These are phyloP conservation scores for Vigna nakashimae DNA, from an alignment of 306 rosid species.

Conservation along the genomic window DNA sequence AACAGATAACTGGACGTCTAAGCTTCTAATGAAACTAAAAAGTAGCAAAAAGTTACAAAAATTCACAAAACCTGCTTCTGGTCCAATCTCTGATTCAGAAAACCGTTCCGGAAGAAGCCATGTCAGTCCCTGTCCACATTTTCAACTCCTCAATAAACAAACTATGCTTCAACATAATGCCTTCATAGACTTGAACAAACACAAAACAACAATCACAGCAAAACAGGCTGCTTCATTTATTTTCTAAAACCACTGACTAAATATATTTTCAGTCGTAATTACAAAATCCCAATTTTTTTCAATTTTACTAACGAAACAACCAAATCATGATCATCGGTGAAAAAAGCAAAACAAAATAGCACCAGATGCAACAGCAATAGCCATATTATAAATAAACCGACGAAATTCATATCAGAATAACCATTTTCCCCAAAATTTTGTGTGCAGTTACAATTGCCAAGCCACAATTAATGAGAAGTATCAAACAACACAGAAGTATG, in stretches of 20 bases:
- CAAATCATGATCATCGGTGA: not conserved
- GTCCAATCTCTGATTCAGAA: conserved; percentile 96
- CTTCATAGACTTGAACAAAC: conserved; percentile 23
- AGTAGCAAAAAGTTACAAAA: conserved; percentile 80
- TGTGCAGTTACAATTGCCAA: conserved; percentile 14
- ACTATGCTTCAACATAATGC: conserved; percentile 31
- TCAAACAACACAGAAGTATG: conserved; percentile 17
- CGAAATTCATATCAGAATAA: conserved; percentile 12
- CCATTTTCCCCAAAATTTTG: conserved; percentile 1
- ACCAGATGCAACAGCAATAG: conserved; percentile 1
- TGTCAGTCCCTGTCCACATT: conserved; percentile 81
- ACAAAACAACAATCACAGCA: conserved; percentile 19
- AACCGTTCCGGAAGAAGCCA: conserved; percentile 98
- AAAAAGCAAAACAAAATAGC: conserved; percentile 14
- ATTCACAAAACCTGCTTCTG: conserved; percentile 99
- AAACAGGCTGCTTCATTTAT: not conserved
- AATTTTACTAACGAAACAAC: conserved; percentile 7
- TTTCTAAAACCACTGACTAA: not conserved
- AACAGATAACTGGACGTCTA: conserved; percentile 17
- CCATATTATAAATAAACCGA: conserved; percentile 1
- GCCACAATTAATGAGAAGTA: conserved; percentile 1
- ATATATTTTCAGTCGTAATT: conserved; percentile 12
- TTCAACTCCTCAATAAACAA: conserved; percentile 46
- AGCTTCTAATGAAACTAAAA: conserved; percentile 42
- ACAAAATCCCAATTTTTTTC: not conserved